Evolutionary conservation across 495 filamentous ascomycete genomes (phyloP).

Genomic region (Annulohypoxylon nitens): DNA sequence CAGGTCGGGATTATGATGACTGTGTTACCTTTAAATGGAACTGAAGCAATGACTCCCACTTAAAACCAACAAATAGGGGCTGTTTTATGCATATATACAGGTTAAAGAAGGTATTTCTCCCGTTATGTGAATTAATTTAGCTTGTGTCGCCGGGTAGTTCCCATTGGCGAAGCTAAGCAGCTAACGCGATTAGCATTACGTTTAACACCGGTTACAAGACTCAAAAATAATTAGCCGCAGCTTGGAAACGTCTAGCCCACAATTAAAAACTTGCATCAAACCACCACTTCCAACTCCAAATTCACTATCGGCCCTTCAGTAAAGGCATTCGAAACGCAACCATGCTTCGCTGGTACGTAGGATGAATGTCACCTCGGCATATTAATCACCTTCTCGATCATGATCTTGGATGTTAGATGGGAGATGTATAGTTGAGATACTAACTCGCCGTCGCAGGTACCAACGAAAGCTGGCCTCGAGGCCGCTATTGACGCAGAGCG

Average conservation of each 20-base stretch:
- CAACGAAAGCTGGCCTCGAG: conserved; percentile 82
- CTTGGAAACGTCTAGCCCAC: conserved; percentile 18
- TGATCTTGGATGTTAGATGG: conserved; percentile 1
- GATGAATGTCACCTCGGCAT: conserved; percentile 35
- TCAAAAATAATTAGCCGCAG: conserved; percentile 4
- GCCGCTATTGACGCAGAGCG: conserved; percentile 87
- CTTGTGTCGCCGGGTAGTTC: neutral
- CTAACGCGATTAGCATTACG: conserved; percentile 3
- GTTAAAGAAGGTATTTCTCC: neutral
- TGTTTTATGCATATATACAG: conserved; percentile 2
- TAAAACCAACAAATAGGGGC: neutral
- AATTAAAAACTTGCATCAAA: conserved; percentile 42
- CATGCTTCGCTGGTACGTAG: conserved; percentile 53
- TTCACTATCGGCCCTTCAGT: conserved; percentile 37
- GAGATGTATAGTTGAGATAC: conserved; percentile 15
- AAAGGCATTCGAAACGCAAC: conserved; percentile 39
- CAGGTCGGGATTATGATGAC: neutral
- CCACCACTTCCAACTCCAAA: conserved; percentile 41
- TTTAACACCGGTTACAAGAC: neutral
- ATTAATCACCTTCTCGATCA: neutral
- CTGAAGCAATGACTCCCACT: neutral
- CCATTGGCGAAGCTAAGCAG: conserved; percentile 17
- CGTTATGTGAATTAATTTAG: conserved; percentile 4
- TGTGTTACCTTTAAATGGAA: neutral
- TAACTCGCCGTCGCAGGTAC: conserved; percentile 74